phyloP scores from a whole-genome alignment of 306 rosid species.

The Medicago arabica region DNA sequence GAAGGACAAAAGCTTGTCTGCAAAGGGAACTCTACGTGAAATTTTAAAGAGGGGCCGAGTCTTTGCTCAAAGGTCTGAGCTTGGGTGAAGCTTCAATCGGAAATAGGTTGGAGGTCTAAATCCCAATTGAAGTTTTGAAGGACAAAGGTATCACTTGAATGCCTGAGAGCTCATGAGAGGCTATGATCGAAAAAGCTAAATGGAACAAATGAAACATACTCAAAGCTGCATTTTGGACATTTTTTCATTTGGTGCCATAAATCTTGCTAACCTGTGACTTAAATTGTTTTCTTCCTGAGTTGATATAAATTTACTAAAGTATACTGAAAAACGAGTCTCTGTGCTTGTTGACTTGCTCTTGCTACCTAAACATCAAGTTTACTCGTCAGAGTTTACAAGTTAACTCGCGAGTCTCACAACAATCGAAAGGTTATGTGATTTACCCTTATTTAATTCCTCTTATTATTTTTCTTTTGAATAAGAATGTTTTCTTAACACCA shows the following conservation, averaged over 20 bases:
- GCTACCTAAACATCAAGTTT: background rate
- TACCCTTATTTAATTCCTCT: background rate
- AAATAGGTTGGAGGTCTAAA: background rate
- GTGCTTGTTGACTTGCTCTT: background rate
- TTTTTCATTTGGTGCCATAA: background rate
- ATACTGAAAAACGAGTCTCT: background rate
- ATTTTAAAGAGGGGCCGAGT: background rate
- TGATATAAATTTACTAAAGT: background rate
- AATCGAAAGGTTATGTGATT: background rate
- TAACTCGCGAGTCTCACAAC: background rate
- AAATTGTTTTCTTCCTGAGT: background rate
- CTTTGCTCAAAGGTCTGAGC: background rate
- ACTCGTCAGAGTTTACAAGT: background rate
- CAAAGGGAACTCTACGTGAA: background rate
- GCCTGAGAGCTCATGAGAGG: background rate
- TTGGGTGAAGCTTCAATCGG: background rate
- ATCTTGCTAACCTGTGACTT: background rate
- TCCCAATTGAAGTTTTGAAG: background rate
- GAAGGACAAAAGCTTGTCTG: background rate
- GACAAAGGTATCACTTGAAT: background rate
- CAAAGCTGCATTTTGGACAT: background rate
- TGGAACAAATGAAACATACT: conserved; percentile 9
- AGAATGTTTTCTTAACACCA: background rate
- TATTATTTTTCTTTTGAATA: background rate
- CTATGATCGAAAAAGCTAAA: background rate